Conservation (phyloP, 768 basidiomycete species). For the Floccularia luteovirens region DNA sequence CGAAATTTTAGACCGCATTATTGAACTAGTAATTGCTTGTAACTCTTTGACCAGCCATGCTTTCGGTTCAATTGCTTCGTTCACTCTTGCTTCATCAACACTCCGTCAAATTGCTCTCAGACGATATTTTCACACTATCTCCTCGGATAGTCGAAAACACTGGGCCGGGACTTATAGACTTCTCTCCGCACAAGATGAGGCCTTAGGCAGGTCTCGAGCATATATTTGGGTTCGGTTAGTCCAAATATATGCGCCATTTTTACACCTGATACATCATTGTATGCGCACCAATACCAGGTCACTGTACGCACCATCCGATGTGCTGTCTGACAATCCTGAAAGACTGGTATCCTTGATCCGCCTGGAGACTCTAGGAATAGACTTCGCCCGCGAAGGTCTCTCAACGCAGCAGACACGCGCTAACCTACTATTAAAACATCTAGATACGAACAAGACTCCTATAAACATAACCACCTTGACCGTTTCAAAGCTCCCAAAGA, state of each 20-base stretch:
- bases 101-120: conserved; percentile 37
- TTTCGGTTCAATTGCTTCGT: conserved; percentile 26
- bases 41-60: conserved; percentile 5
- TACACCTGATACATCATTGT: conserved; percentile 10
- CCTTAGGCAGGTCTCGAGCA: conserved; percentile 14
- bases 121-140: conserved; percentile 23
- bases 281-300: conserved; percentile 17
- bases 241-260: conserved; percentile 11
- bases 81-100: conserved; percentile 30
- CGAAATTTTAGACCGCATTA: conserved; percentile 28
- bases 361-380: conserved; percentile 31
- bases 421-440: conserved; percentile 22
- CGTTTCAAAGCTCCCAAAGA: conserved; percentile 47
- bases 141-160: conserved; percentile 14
- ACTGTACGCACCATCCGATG: conserved; percentile 20
- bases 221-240: conserved; percentile 43
- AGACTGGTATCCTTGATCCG: conserved; percentile 21
- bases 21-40: conserved; percentile 15
- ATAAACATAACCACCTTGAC: conserved; percentile 36
- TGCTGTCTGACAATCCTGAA: conserved; percentile 16
- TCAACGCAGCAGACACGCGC: conserved; percentile 33
- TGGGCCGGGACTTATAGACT: conserved; percentile 16
- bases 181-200: conserved; percentile 15
- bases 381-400: conserved; percentile 33
- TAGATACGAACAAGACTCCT: conserved; percentile 19